Base-by-base conservation (phyloP, 805 yeast species). In the Saccharomycopsis capsularis region DNA sequence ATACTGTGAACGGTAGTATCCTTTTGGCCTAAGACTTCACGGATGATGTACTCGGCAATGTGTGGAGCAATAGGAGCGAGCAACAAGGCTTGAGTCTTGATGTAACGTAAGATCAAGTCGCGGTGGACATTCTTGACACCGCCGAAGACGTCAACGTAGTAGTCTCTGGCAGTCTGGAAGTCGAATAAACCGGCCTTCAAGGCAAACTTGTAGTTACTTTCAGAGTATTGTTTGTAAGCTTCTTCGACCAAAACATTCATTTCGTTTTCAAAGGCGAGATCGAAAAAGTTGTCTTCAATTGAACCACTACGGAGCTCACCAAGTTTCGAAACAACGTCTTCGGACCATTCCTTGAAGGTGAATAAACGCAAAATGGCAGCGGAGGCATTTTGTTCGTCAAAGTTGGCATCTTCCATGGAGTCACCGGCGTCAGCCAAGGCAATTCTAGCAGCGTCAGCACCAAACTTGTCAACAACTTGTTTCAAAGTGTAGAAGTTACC, bases 381-480 rank as follows among this genome's bases (percentile, higher is more conserved):
- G 62, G 93, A 93, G 48, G 99, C 99, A 62, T 82, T 90, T 53
- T 88, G 71, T 70, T 93, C 99, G 62, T 93, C 99, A 63, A 93
- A 86, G 73, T 93, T 93, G 46, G 99, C 99, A 68, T 93, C 99
- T 70, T 93, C 99, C 57, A 89, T 80, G 39, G 93, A 74, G 65
- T 93, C 99, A 73, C 99, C 99, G 46, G 97, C 96, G 72, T 93
- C 99, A 41, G 98, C 99, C 56, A 93, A 73, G 3, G 99, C 97
- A 65, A 93, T 86, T 75, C 99, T 85, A 9, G 96, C 74, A 38
- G 98, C 97, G 67, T 93, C 99, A 45, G 98, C 95, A 67, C 99
- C 99, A 59, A 82, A 93, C 69, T 93, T 93, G 59, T 79, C 75
- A 52, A 82, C 82, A 64, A 85, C 77, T 66, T 93, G 88, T 59